Evolutionary conservation across 2,329 filamentous ascomycete genomes (phyloP), one percentile per base, ranked within the genome.

Genomic region (Nemania sp.): DNA sequence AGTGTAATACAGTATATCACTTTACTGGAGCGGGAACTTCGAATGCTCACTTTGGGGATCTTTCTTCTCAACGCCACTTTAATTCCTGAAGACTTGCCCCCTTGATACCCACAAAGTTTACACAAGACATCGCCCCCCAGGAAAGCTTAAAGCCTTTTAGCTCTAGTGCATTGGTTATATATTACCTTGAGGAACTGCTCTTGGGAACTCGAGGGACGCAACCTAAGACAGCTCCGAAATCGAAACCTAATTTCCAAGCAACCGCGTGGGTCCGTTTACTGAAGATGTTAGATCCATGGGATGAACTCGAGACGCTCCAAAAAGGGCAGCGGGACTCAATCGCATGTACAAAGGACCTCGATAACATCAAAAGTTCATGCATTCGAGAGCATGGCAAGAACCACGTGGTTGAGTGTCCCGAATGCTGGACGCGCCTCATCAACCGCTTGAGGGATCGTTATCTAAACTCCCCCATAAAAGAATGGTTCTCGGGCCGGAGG

Each of bases 401-500:
- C 51, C 80, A 83, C 56, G 77, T 85, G 15, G 70, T 80, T 7
- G 80, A 86, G 52, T 88, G 86, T 72, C 72, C 80, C 10, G 77
- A 80, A 26, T 88, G 86, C 74, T 86, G 84, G 77, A 76, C 76
- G 22, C 80, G 83, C 62, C 76, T 86, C 4, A 73, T 88, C 49
- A 82, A 85, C 38, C 79, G 80, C 38, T 79, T 88, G 74, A 75
- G 80, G 62, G 76, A 78, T 59, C 79, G 80, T 47, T 85, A 82
- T 68, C 72, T 80, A 18, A 75, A 78, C 47, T 73, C 76, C 6
- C 71, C 76, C 13, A 75, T 75, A 18, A 74, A 79, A 72, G 84
- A 87, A 73, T 89, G 87, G 87, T 88, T 88, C 74, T 79, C 83
- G 2, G 80, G 82, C 53, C 79, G 85, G 35, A 79, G 79, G 32